Evolutionary conservation across 1,284 basidiomycete species (phyloP), one percentile per base, ranked within the genome.

Genomic region (Rhodotorula sp.): DNA sequence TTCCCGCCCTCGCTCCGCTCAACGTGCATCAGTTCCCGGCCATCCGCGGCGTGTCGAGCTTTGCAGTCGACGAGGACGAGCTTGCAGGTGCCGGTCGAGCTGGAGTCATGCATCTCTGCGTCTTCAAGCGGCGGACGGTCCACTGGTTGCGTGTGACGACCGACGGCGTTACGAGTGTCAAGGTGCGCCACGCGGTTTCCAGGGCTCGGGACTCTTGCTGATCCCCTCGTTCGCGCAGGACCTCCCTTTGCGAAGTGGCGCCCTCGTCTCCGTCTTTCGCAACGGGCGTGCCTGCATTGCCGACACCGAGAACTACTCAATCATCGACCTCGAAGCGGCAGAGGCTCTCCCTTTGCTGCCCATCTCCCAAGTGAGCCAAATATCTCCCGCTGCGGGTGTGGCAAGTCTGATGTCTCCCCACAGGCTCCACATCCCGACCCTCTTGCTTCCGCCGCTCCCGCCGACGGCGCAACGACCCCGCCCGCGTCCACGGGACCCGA

Each of bases 1-100:
- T 94, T 1, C 93, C 93, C 0, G 86, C 88, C 5, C 85, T 96
- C 41, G 90, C 93, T 72, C 86, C 87, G 0, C 84, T 92, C 0
- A 85, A 88, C 14, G 82, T 82, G 0, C 82, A 81, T 16, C 79
- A 82, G 16, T 88, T 91, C 74, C 89, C 89, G 70, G 89, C 91
- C 1, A 85, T 96, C 44, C 86, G 92, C 54, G 89, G 92, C 67
- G 90, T 92, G 7, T 82, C 90, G 23, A 85, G 88, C 0, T 88
- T 95, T 71, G 88, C 91, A 0, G 87, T 94, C 1, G 92, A 97
- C 78, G 88, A 93, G 59, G 80, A 82, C 61, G 82, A 83, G 68
- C 85, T 88, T 59, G 90, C 91, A 71, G 84, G 91, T 61, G 84
- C 83, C 46, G 85, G 88, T 21, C 84, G 82, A 19, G 78, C 82